Conservation (phyloP, 2,329 filamentous ascomycete genomes). For the Endoconidiophora polonica region DNA sequence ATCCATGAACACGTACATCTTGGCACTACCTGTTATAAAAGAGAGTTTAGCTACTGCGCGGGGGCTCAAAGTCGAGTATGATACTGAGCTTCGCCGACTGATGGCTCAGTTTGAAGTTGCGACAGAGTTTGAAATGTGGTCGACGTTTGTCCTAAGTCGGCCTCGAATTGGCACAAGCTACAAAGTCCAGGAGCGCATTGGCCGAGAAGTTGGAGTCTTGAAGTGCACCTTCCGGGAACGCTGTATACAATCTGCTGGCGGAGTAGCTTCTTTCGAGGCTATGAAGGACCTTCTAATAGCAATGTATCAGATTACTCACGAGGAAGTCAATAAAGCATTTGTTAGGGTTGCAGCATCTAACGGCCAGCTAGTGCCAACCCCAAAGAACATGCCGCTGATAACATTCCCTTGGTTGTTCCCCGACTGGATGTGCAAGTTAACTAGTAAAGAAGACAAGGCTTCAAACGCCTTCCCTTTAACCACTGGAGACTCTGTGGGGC, state of each 20-base stretch:
- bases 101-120: constrained; percentile 72
- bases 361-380: constrained; percentile 14
- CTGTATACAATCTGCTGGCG: constrained; percentile 49
- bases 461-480: constrained; percentile 7
- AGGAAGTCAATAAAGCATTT: constrained; percentile 47
- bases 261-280: constrained; percentile 25
- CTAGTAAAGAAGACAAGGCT: constrained; percentile 21
- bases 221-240: constrained; percentile 51
- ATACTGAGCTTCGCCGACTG: constrained; percentile 56
- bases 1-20: constrained; percentile 60
- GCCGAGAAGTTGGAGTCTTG: constrained; percentile 46
- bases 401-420: constrained; percentile 90
- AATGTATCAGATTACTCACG: constrained; percentile 71
- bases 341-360: constrained; percentile 22
- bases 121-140: constrained; percentile 87
- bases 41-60: constrained; percentile 40
- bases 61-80: constrained; percentile 60
- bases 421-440: constrained; percentile 52
- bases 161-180: constrained; percentile 60
- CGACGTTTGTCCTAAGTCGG: constrained; percentile 64
- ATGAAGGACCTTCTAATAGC: constrained; percentile 63
- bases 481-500: not conserved
- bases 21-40: constrained; percentile 37
- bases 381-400: constrained; percentile 56
- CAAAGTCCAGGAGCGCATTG: constrained; percentile 73